Base-by-base conservation (phyloP, 495 filamentous ascomycete genomes). In the Darksidea phi region DNA sequence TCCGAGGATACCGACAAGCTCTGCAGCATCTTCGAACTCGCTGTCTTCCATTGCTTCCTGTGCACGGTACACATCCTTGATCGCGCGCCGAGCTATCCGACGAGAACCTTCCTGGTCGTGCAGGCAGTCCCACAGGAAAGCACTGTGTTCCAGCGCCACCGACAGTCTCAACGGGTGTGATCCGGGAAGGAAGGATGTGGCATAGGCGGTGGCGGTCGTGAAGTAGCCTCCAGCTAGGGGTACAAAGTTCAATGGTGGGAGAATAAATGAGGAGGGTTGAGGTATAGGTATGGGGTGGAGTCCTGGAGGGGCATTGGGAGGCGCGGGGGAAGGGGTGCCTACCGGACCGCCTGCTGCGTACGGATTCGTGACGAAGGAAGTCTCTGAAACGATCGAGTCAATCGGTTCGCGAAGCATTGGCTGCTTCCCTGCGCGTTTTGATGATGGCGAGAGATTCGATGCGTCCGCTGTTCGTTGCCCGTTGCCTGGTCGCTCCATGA, bases 31-130 rank as follows among this genome's bases (percentile, higher is more conserved):
- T 20, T 80, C 77, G 57, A 82, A 82, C 43, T 76, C 73, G 18
- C 93, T 90, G 67, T 97, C 91, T 53, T 92, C 88, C 84, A 97
- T 93, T 25, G 87, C 90, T 73, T 96, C 91, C 49, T 86, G 82
- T 10, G 90, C 89, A 50, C 89, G 89, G 71, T 96, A 96, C 1
- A 96, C 93, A 66, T 96, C 90, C 23, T 86, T 83, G 50, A 97
- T 91, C 32, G 93, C 89, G 36, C 84, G 81, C 68, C 88, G 86
- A 2, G 94, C 95, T 1, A 96, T 66, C 24, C 82, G 80, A 12
- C 91, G 80, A 54, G 88, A 88, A 42, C 79, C 83, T 20, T 88
- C 84, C 51, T 80, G 75, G 61, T 97, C 92, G 67, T 94, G 89
- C 7, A 91, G 79, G 67, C 92, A 97, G 69, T 98, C 94, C 77